Evolutionary conservation across 2,329 filamentous ascomycete genomes (phyloP).

Genomic region (Pyrenophora tritici-repentis): DNA sequence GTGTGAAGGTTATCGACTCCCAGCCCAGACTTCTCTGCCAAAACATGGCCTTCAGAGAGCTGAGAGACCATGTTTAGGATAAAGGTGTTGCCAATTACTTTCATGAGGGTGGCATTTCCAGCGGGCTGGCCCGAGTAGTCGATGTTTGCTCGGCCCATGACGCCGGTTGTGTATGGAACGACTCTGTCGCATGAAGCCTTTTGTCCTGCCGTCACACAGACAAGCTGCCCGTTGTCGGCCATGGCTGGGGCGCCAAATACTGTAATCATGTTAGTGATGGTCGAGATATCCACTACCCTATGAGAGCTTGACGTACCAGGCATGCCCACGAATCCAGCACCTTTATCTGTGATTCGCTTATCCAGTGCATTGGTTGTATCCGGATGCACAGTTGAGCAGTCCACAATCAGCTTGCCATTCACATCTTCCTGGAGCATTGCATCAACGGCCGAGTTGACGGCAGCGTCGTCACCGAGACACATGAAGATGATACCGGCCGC

Average conservation of each 20-base stretch:
- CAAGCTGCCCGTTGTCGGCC: slow-evolving; percentile 71
- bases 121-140: slow-evolving; percentile 72
- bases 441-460: slow-evolving; percentile 67
- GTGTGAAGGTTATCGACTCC: slow-evolving; percentile 71
- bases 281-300: background rate
- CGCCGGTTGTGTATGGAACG: slow-evolving; percentile 72
- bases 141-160: slow-evolving; percentile 71
- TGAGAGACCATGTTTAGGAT: slow-evolving; percentile 81
- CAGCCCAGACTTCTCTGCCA: slow-evolving; percentile 81
- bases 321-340: slow-evolving; percentile 75
- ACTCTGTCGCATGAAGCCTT: slow-evolving; percentile 64
- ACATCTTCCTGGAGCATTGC: slow-evolving; percentile 62
- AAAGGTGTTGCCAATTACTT: slow-evolving; percentile 87
- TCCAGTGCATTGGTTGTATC: slow-evolving; percentile 74
- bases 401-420: slow-evolving; percentile 77
- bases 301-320: slow-evolving; percentile 50
- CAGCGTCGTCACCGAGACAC: slow-evolving; percentile 78
- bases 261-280: slow-evolving; percentile 23
- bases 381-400: slow-evolving; percentile 87
- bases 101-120: slow-evolving; percentile 71
- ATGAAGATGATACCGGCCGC: slow-evolving; percentile 79
- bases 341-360: slow-evolving; percentile 60
- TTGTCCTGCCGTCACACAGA: slow-evolving; percentile 74
- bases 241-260: slow-evolving; percentile 74
- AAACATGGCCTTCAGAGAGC: slow-evolving; percentile 75